Conservation (phyloP, 805 yeast genomes). For the Schwanniomyces polymorphus region DNA sequence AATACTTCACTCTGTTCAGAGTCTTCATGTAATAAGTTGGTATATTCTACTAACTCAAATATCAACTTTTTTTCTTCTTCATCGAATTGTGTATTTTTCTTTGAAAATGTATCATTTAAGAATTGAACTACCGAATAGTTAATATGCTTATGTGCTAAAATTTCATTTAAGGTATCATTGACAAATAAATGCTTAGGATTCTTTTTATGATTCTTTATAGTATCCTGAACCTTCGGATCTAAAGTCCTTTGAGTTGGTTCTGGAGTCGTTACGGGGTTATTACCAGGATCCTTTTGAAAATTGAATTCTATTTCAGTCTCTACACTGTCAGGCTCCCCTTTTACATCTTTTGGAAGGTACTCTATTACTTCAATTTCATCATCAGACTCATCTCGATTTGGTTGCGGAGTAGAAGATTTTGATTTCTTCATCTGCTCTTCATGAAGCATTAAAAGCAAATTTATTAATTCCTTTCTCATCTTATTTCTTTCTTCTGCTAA, state of each 20-base stretch:
- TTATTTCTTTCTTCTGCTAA: constrained; percentile 26
- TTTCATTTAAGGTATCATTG: constrained; percentile 6
- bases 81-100: constrained; percentile 3
- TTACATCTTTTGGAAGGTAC: constrained; percentile 5
- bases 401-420: neutral
- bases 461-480: constrained; percentile 26
- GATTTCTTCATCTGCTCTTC: constrained; percentile 10
- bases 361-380: constrained; percentile 20
- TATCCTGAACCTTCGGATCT: constrained; percentile 9
- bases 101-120: constrained; percentile 8
- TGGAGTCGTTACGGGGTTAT: neutral
- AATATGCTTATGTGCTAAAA: constrained; percentile 4
- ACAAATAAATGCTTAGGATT: neutral
- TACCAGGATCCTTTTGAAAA: neutral
- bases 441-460: constrained; percentile 22
- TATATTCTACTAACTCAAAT: constrained; percentile 4
- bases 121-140: neutral
- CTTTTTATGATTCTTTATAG: neutral
- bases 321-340: neutral
- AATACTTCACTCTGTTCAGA: neutral
- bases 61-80: constrained; percentile 1
- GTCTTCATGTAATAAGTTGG: constrained; percentile 1
- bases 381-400: constrained; percentile 8
- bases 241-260: constrained; percentile 4
- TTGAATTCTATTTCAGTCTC: neutral